Conservation (phyloP, 139 green algal species). For the Chlamydomonas applanata region DNA sequence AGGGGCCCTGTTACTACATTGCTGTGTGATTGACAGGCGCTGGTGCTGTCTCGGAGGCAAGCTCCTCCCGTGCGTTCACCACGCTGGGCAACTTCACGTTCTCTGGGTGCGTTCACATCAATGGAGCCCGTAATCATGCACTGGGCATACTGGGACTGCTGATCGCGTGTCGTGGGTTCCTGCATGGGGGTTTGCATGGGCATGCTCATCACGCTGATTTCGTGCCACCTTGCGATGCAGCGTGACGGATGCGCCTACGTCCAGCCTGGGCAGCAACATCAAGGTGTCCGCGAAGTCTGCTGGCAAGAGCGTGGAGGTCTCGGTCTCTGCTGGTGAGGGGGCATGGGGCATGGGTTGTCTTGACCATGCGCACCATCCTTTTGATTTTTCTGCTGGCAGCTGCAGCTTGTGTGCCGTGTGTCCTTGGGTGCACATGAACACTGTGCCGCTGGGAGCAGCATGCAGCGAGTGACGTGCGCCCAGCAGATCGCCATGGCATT, state of each 20-base stretch:
- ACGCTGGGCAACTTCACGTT: constrained; percentile 26
- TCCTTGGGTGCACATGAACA: no score
- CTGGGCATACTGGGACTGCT: no score
- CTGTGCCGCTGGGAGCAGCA: no score
- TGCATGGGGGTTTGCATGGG: background rate
- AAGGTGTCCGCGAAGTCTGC: constrained; percentile 31
- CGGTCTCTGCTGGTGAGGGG: constrained; percentile 35
- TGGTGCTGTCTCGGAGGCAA: background rate
- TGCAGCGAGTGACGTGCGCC: no score
- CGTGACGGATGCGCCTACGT: constrained; percentile 29
- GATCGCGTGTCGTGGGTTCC: no score
- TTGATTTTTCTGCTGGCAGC: no score
- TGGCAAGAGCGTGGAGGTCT: constrained; percentile 41
- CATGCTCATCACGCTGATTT: background rate
- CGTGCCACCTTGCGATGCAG: constrained; percentile 10
- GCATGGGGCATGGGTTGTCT: constrained; percentile 2
- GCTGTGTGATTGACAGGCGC: no score
- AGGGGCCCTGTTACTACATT: no score
- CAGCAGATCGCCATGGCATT: no score
- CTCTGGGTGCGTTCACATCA: constrained; percentile 21
- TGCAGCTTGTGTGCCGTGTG: no score
- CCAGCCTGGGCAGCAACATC: constrained; percentile 29
- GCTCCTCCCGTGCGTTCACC: background rate
- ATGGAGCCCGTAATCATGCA: no score
- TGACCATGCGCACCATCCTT: background rate